Conservation (phyloP, 495 filamentous ascomycete genomes). For the Aspergillus sclerotioniger region DNA sequence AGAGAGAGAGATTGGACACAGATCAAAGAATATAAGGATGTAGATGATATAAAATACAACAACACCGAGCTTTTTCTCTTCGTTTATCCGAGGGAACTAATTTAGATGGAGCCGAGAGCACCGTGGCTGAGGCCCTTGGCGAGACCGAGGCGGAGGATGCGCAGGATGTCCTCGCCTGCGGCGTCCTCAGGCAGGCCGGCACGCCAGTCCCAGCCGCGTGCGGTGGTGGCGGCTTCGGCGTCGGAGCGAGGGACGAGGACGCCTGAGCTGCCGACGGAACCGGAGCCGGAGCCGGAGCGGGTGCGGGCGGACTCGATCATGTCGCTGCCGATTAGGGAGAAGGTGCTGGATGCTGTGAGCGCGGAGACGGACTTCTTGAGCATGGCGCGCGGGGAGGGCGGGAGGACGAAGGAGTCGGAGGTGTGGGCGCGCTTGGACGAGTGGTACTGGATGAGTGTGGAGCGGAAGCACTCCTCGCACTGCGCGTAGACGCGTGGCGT, state of each 20-base stretch:
- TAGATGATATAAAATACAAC: not conserved
- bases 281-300: conserved; percentile 49
- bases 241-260: conserved; percentile 48
- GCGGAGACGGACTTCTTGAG: conserved; percentile 66
- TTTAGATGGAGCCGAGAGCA: conserved; percentile 21
- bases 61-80: not conserved
- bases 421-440: conserved; percentile 45
- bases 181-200: conserved; percentile 54
- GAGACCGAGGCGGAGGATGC: conserved; percentile 68
- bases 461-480: conserved; percentile 66
- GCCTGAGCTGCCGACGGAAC: conserved; percentile 52
- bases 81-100: not conserved
- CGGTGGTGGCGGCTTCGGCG: conserved; percentile 28
- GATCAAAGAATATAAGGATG: not conserved
- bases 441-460: conserved; percentile 46
- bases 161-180: conserved; percentile 65
- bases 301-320: conserved; percentile 55
- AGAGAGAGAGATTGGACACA: no score
- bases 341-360: conserved; percentile 54
- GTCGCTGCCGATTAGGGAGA: conserved; percentile 69
- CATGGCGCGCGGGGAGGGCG: conserved; percentile 57
- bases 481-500: conserved; percentile 65
- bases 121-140: conserved; percentile 55
- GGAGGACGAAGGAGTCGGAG: conserved; percentile 25
- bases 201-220: conserved; percentile 85